phyloP scores from a whole-genome alignment of 306 rosid genomes.

The Astragalus membranaceus region DNA sequence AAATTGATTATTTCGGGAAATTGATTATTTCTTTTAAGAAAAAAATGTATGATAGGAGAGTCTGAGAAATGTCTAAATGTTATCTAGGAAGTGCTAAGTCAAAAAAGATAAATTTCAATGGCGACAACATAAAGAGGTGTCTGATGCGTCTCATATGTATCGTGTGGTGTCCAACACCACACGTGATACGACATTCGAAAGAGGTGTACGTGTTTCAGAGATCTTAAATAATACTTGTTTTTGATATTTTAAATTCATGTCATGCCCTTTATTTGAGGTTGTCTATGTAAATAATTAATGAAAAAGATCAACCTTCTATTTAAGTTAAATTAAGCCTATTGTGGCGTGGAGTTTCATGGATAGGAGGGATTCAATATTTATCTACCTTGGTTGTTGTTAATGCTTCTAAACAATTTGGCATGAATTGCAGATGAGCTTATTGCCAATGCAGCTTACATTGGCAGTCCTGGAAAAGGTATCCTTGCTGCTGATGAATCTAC shows the following conservation, averaged over 20 bases:
- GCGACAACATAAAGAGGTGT: too few relatives aligned
- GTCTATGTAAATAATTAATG: background rate
- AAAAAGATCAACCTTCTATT: background rate
- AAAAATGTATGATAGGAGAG: too few relatives aligned
- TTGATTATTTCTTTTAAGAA: too few relatives aligned
- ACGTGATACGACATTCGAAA: too few relatives aligned
- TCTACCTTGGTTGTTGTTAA: background rate
- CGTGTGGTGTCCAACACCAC: too few relatives aligned
- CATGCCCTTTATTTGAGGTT: background rate
- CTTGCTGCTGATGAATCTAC: conserved; percentile 98
- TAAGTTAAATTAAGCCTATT: background rate
- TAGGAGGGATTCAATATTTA: background rate
- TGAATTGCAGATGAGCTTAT: conserved; percentile 70
- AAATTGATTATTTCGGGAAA: too few relatives aligned
- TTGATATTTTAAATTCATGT: background rate
- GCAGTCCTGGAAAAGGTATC: conserved; percentile 94
- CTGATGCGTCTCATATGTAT: too few relatives aligned
- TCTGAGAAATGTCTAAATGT: too few relatives aligned
- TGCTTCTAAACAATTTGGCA: background rate
- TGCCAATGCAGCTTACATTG: conserved; percentile 82
- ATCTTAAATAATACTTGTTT: background rate
- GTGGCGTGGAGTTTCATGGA: background rate
- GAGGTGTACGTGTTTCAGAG: too few relatives aligned
- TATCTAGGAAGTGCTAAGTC: too few relatives aligned
- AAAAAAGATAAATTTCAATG: too few relatives aligned